Base-by-base conservation (phyloP, 352 stramenopile genomes). In the Phytopythium oedochilum region DNA sequence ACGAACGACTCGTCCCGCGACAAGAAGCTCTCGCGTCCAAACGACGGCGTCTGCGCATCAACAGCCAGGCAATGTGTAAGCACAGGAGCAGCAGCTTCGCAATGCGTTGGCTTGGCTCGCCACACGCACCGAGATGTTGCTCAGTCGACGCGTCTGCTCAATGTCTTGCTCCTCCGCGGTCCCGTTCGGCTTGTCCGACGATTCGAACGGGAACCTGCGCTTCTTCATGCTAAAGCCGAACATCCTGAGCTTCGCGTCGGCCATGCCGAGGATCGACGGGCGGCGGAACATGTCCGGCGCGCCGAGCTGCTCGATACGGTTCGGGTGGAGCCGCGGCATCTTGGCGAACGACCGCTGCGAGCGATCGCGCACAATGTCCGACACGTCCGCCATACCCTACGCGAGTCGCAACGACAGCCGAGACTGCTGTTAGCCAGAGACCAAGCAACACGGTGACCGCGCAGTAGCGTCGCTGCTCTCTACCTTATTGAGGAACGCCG, bases 161-260 rank as follows among this genome's bases (percentile, higher is more conserved):
- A 90, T 73, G n/a, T 76, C 68, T 5, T 83, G 68, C 28, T 69
- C 53, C 18, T 60, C 40, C 12, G 59, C 34, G 25, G 36, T n/a
- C 20, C 34, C 32, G 22, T 51, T 49, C 1, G 65, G 34, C 5
- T 60, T 56, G 9, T 70, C 46, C 26, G 64, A 65, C 2, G 44
- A 59, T 25, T 70, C 59, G 53, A 91, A 92, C 29, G 78, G 83
- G 42, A 93, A 88, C 48, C 89, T 95, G 18, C 71, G 70, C 69
- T 92, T 92, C 66, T 84, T 91, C 87, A 94, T 94, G 1, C 81
- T 94, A 48, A 79, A 57, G 53, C 77, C 75, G 50, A 93, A 94
- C 84, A 96, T 92, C 17, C 32, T 42, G 1, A 94, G 59, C 17
- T 93, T 54, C 8, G 81, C 65, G 2, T 89, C 72, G 0, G 83